Conservation (phyloP, 371 early-diverging fungal genomes). For the Furculomyces boomerangus region DNA sequence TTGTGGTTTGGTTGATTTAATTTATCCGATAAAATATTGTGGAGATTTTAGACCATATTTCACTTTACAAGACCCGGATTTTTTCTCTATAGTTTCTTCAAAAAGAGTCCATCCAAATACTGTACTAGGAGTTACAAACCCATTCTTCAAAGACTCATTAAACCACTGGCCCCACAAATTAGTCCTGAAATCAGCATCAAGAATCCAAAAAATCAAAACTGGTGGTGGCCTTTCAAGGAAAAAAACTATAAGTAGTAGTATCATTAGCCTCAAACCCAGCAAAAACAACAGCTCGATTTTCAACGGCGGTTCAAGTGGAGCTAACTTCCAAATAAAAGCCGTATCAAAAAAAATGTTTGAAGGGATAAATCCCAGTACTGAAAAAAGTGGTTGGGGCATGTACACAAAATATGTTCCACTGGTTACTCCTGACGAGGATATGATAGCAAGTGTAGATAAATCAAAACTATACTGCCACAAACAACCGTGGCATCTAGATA, state of each 20-base stretch:
- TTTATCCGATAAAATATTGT: conserved; percentile 88
- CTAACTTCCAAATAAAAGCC: too few relatives aligned
- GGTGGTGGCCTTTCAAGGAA: background rate
- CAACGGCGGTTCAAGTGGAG: background rate
- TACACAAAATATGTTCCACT: conserved; percentile 57
- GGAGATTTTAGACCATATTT: conserved; percentile 93
- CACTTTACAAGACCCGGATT: conserved; percentile 90
- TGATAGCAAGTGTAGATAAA: conserved; percentile 11
- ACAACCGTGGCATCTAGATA: conserved; percentile 52
- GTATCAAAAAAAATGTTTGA: background rate
- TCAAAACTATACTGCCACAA: conserved; percentile 3
- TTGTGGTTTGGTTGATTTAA: conserved; percentile 67
- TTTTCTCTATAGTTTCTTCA: conserved; percentile 25
- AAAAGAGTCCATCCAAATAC: conserved; percentile 59
- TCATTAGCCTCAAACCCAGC: background rate
- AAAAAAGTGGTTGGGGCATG: conserved; percentile 10
- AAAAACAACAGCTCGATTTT: background rate
- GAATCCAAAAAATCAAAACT: conserved; percentile 5
- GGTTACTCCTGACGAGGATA: conserved; percentile 32
- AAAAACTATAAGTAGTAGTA: background rate
- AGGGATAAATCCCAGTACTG: background rate
- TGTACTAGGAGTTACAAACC: conserved; percentile 86
- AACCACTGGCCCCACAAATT: conserved; percentile 86
- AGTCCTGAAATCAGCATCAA: conserved; percentile 29
- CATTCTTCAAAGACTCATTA: conserved; percentile 73